phyloP scores from a whole-genome alignment of 768 basidiomycete species.

The Amanita phalloides region DNA sequence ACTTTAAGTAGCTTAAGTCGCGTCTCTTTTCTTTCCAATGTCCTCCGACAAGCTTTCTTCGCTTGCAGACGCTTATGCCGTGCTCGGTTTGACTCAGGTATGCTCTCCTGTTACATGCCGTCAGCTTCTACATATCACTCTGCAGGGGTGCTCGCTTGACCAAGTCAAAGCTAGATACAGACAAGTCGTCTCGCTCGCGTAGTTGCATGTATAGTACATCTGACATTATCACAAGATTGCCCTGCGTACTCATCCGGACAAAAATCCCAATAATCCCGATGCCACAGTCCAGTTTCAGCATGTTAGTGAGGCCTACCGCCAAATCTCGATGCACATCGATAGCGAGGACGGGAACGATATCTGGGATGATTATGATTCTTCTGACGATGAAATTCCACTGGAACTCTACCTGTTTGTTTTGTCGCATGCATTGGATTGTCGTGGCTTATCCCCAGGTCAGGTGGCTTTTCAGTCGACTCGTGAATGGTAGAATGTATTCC shows the following conservation, averaged over 20 bases:
- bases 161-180: constrained; percentile 60
- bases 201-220: not conserved
- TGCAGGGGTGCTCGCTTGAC: constrained; percentile 50
- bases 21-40: constrained; percentile 7
- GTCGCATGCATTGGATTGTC: not conserved
- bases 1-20: constrained; percentile 14
- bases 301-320: constrained; percentile 57
- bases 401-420: constrained; percentile 10
- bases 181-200: constrained; percentile 30
- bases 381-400: constrained; percentile 24
- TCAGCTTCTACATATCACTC: constrained; percentile 2
- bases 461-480: constrained; percentile 4
- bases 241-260: constrained; percentile 65
- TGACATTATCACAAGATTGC: constrained; percentile 33
- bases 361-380: constrained; percentile 23
- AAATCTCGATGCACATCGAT: constrained; percentile 46
- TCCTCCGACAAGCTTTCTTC: constrained; percentile 7
- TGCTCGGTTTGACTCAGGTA: constrained; percentile 49
- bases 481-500: not conserved
- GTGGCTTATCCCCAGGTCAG: not conserved
- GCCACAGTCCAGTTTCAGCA: constrained; percentile 64
- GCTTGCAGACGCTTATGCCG: constrained; percentile 22
- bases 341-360: constrained; percentile 17
- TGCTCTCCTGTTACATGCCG: constrained; percentile 1
- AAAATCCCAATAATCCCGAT: constrained; percentile 53